Evolutionary conservation across 495 filamentous ascomycete genomes (phyloP).

Genomic region (Hyaloscypha finlandica): DNA sequence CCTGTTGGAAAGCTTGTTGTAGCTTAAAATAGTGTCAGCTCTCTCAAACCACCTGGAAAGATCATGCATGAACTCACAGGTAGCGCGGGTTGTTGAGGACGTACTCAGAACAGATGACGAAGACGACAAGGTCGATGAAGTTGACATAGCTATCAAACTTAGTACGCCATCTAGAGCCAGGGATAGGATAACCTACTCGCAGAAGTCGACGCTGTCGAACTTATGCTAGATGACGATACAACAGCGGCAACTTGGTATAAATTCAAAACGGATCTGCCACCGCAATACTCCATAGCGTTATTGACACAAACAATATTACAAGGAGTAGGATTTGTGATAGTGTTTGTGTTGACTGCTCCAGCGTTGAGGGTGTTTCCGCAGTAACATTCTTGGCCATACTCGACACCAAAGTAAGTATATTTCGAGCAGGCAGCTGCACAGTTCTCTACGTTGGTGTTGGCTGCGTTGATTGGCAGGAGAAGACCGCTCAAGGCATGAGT

Average conservation of each 20-base stretch:
- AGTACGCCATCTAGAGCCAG: neutral
- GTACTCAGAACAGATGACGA: neutral
- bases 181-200: neutral
- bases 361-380: constrained; percentile 49
- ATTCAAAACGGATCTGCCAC: constrained; percentile 31
- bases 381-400: constrained; percentile 41
- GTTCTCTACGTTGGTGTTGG: constrained; percentile 35
- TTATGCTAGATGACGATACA: constrained; percentile 12
- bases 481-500: constrained; percentile 28
- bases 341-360: constrained; percentile 35
- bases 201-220: neutral
- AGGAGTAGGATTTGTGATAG: neutral
- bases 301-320: constrained; percentile 22
- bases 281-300: constrained; percentile 34
- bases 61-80: too few relatives aligned
- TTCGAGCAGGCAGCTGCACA: constrained; percentile 23
- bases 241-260: constrained; percentile 27
- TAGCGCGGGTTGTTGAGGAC: neutral
- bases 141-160: neutral
- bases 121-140: constrained; percentile 8
- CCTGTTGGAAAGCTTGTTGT: constrained; percentile 8
- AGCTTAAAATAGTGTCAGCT: neutral
- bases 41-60: too few relatives aligned
- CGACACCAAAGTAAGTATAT: constrained; percentile 30
- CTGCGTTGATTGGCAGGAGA: constrained; percentile 26